Conservation (phyloP, 2,329 filamentous ascomycete species). For the Emericellopsis cladophorae region DNA sequence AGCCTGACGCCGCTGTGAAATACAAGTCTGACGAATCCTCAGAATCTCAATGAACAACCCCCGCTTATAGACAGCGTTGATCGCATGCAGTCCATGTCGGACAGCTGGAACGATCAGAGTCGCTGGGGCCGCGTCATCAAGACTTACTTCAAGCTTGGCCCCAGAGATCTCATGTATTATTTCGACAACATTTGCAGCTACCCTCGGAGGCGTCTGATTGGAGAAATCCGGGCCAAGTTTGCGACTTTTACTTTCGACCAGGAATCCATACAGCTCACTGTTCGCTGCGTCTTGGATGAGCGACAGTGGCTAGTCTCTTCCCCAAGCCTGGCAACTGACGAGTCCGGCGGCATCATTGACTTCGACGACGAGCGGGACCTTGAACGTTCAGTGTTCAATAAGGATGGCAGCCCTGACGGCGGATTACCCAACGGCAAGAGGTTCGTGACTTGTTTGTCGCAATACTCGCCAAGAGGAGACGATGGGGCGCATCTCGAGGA, state of each 20-base stretch:
- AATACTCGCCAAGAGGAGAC: conserved; percentile 26
- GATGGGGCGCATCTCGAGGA: conserved; percentile 22
- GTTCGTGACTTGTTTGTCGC: conserved; percentile 15
- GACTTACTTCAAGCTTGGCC: conserved; percentile 35
- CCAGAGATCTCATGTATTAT: conserved; percentile 34
- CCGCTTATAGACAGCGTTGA: conserved; percentile 11
- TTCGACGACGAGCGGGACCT: conserved; percentile 23
- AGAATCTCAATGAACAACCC: conserved; percentile 7
- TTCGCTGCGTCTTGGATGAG: conserved; percentile 24
- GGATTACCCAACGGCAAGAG: conserved; percentile 15
- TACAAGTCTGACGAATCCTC: conserved; percentile 1
- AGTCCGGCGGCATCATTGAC: conserved; percentile 25
- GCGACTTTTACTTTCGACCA: conserved; percentile 30
- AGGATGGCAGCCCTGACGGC: conserved; percentile 24
- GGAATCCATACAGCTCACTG: conserved; percentile 27
- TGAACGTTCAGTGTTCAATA: conserved; percentile 13
- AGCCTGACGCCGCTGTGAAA: background rate
- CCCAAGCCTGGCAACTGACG: conserved; percentile 18
- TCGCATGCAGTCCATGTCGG: conserved; percentile 16
- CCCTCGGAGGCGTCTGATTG: conserved; percentile 29
- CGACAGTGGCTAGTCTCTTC: conserved; percentile 18
- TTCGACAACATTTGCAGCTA: conserved; percentile 32
- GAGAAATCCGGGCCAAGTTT: conserved; percentile 24
- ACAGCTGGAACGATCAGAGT: conserved; percentile 22
- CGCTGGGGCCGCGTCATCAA: conserved; percentile 25